phyloP scores from a whole-genome alignment of 148 eudicot species.

The Silene latifolia region DNA sequence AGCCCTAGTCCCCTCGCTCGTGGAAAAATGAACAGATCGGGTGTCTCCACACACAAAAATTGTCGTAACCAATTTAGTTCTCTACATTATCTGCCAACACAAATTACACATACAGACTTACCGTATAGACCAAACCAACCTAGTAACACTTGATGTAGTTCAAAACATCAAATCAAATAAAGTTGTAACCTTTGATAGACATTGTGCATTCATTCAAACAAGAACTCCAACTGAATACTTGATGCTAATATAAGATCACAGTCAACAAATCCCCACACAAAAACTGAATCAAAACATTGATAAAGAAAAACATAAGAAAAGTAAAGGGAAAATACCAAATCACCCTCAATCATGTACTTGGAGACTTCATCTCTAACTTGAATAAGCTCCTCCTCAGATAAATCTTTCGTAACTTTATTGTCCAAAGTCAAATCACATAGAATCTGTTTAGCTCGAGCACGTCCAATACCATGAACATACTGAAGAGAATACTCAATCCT shows the following conservation, averaged over 20 bases:
- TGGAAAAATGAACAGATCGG: no score
- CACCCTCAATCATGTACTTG: conserved; percentile 66
- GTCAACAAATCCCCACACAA: neutral
- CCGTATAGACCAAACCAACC: no score
- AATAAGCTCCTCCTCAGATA: conserved; percentile 53
- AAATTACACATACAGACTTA: no score
- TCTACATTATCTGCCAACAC: no score
- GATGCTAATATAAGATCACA: neutral
- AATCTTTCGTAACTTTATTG: conserved; percentile 53
- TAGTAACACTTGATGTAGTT: no score
- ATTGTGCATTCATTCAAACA: no score
- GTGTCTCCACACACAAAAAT: no score
- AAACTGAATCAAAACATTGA: neutral
- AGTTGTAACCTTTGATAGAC: no score
- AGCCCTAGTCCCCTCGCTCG: no score
- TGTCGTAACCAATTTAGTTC: no score
- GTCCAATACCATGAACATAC: conserved; percentile 62
- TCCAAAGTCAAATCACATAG: conserved; percentile 48
- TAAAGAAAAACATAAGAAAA: neutral
- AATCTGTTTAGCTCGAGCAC: conserved; percentile 45
- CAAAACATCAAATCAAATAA: no score
- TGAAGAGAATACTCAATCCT: conserved; percentile 55
- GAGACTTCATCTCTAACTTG: conserved; percentile 44
- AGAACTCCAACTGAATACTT: neutral
- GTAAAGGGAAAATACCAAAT: conserved; percentile 37